These are phyloP conservation scores for Boletus sp. DNA, from an alignment of 768 basidiomycete species.

Conservation along the genomic window DNA sequence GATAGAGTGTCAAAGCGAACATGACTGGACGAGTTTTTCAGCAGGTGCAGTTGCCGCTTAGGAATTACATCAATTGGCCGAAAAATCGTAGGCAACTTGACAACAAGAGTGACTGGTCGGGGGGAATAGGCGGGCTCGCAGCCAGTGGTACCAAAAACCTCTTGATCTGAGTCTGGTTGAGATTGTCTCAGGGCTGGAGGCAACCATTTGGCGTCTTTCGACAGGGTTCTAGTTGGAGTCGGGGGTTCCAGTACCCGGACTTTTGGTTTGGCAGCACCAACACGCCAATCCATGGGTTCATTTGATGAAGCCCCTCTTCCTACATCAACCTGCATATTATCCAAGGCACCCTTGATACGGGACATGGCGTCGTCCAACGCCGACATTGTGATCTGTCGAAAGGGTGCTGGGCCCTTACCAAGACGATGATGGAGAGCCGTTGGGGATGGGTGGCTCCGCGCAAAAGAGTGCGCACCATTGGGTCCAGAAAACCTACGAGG, in stretches of 20 bases:
- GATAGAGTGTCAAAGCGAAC: slow-evolving; percentile 65
- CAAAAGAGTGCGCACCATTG: slow-evolving; percentile 18
- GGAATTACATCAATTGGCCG: slow-evolving; percentile 42
- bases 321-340: slow-evolving; percentile 57
- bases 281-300: slow-evolving; percentile 23
- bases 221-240: slow-evolving; percentile 12
- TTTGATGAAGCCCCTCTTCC: slow-evolving; percentile 19
- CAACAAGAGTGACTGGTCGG: slow-evolving; percentile 36
- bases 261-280: slow-evolving; percentile 19
- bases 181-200: slow-evolving; percentile 49
- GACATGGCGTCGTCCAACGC: slow-evolving; percentile 81
- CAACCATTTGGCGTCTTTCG: slow-evolving; percentile 50
- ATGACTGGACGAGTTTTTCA: slow-evolving; percentile 36
- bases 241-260: slow-evolving; percentile 18
- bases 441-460: slow-evolving; percentile 16
- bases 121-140: slow-evolving; percentile 49
- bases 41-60: slow-evolving; percentile 45
- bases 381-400: slow-evolving; percentile 59
- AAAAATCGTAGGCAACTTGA: slow-evolving; percentile 48
- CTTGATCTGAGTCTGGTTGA: slow-evolving; percentile 37
- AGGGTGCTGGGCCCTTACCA: slow-evolving; percentile 27
- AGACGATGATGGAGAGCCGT: slow-evolving; percentile 21
- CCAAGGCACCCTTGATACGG: slow-evolving; percentile 77
- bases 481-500: slow-evolving; percentile 14
- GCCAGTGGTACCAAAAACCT: slow-evolving; percentile 46